phyloP scores from a whole-genome alignment of 2,329 filamentous ascomycete species.

The Herpomyces periplanetae region DNA sequence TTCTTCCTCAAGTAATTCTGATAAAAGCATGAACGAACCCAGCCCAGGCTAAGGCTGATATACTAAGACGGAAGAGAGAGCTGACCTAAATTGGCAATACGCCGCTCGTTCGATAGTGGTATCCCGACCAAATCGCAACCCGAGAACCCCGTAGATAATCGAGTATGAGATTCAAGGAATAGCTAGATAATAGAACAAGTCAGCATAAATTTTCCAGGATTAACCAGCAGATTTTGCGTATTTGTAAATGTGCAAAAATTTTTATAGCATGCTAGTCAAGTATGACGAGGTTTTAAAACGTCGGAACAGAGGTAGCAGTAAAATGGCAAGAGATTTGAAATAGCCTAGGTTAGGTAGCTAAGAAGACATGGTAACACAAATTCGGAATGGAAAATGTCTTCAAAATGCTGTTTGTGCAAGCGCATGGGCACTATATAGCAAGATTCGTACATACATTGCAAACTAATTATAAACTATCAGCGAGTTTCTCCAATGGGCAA shows the following conservation, averaged over 20 bases:
- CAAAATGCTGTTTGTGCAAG: too few species aligned
- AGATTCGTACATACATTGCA: conserved; percentile 26
- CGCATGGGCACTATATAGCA: conserved; percentile 3
- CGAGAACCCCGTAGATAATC: conserved; percentile 18
- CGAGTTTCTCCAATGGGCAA: too few species aligned
- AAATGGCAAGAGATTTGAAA: too few species aligned
- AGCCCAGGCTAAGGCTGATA: too few species aligned
- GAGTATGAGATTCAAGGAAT: conserved; percentile 17
- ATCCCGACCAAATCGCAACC: conserved; percentile 45
- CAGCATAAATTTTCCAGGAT: conserved; percentile 3
- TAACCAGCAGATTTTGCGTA: conserved; percentile 2
- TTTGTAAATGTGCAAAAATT: conserved; percentile 3
- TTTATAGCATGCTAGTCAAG: conserved; percentile 1
- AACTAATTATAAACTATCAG: conserved; percentile 33
- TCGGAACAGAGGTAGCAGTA: too few species aligned
- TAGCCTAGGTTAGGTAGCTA: too few species aligned
- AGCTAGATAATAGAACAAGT: conserved; percentile 14
- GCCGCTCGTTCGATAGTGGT: conserved; percentile 18
- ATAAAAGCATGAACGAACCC: too few species aligned
- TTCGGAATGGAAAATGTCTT: too few species aligned
- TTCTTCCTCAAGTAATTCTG: too few species aligned
- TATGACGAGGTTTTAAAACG: neutral
- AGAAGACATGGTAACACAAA: too few species aligned
- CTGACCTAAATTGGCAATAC: conserved; percentile 48
- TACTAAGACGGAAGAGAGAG: too few species aligned